These are phyloP conservation scores for Ettlia oleoabundans DNA, from an alignment of 139 green algal species.

Conservation along the genomic window DNA sequence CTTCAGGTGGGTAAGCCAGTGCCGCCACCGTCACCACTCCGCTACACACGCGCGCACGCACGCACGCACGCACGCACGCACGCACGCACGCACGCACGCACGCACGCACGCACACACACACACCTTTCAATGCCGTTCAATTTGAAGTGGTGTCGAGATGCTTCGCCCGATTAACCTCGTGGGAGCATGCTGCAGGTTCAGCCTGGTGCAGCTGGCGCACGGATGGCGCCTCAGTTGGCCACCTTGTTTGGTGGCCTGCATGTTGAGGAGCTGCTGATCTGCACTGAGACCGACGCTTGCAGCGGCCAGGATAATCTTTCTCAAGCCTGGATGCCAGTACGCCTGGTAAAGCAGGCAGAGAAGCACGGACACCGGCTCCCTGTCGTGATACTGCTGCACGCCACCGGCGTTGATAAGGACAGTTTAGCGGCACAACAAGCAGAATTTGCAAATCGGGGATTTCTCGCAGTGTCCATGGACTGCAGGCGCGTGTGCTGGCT, in stretches of 20 bases:
- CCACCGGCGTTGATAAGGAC: slow-evolving; percentile 56
- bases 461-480: slow-evolving; percentile 66
- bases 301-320: too few relatives aligned
- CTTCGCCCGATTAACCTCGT: too few relatives aligned
- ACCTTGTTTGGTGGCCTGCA: slow-evolving; percentile 1
- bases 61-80: too few relatives aligned
- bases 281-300: slow-evolving; percentile 7
- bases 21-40: background rate
- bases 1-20: background rate
- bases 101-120: too few relatives aligned
- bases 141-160: too few relatives aligned
- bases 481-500: slow-evolving; percentile 28
- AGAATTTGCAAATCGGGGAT: slow-evolving; percentile 56
- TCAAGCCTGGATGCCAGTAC: slow-evolving; percentile 67
- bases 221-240: background rate
- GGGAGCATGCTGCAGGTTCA: too few relatives aligned
- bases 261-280: slow-evolving; percentile 38
- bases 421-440: slow-evolving; percentile 40
- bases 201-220: background rate
- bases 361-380: slow-evolving; percentile 7
- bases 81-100: too few relatives aligned
- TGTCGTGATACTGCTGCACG: slow-evolving; percentile 54
- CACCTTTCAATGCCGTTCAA: too few relatives aligned
- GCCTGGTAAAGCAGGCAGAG: slow-evolving; percentile 31
- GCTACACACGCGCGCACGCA: too few relatives aligned